These are phyloP conservation scores for Amanita pallidorosea DNA, from an alignment of 768 basidiomycete species.

Conservation along the genomic window DNA sequence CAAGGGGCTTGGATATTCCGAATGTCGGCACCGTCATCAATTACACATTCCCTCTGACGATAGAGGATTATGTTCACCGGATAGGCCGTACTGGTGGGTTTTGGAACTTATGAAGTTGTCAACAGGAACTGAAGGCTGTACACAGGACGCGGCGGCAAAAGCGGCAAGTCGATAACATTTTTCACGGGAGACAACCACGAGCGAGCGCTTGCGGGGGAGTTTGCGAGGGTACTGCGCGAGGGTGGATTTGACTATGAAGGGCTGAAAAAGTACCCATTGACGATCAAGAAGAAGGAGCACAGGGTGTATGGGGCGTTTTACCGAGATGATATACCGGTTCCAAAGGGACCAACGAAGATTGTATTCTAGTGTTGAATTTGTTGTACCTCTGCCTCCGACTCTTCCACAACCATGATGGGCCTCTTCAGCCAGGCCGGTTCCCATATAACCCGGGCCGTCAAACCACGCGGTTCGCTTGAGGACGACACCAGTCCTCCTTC, in stretches of 20 bases:
- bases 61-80: conserved; percentile 88
- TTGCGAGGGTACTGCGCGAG: conserved; percentile 84
- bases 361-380: conserved; percentile 36
- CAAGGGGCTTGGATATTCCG: conserved; percentile 94
- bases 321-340: conserved; percentile 52
- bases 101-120: conserved; percentile 2
- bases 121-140: conserved; percentile 4
- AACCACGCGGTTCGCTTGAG: conserved; percentile 53
- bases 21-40: conserved; percentile 92
- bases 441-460: conserved; percentile 39
- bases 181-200: conserved; percentile 91
- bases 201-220: conserved; percentile 79
- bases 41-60: conserved; percentile 95
- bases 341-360: conserved; percentile 65
- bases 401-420: conserved; percentile 53
- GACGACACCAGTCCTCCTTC: conserved; percentile 62
- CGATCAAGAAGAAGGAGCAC: conserved; percentile 95
- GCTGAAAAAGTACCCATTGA: conserved; percentile 85
- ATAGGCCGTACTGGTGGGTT: conserved; percentile 77
- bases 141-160: conserved; percentile 79
- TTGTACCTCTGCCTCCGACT: neutral
- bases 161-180: conserved; percentile 90
- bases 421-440: conserved; percentile 63
- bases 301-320: conserved; percentile 84
- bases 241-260: conserved; percentile 71